Conservation (phyloP, 108 stramenopile species). For the Aurantiochytrium sp. region DNA sequence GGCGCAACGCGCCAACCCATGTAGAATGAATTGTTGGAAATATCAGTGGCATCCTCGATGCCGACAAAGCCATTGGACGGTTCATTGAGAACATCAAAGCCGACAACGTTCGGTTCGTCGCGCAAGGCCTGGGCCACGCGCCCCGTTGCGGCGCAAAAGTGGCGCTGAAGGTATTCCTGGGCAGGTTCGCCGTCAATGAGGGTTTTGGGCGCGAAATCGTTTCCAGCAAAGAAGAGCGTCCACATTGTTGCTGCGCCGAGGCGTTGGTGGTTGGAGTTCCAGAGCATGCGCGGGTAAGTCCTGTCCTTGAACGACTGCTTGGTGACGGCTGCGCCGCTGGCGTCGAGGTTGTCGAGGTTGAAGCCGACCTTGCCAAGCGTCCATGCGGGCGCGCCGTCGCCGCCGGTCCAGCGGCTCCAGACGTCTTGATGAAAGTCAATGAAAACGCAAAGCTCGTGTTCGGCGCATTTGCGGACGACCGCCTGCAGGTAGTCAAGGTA, state of each 20-base stretch:
- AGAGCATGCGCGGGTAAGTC: background rate
- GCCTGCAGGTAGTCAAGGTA: conserved; percentile 30
- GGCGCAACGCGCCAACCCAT: conserved; percentile 10
- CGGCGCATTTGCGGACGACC: conserved; percentile 16
- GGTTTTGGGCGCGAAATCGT: conserved; percentile 21
- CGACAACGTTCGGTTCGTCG: conserved; percentile 12
- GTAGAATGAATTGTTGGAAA: background rate
- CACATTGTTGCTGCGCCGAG: conserved; percentile 7
- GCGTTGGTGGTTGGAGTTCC: background rate
- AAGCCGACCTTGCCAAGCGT: conserved; percentile 38
- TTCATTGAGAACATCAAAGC: conserved; percentile 23
- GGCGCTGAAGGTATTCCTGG: background rate
- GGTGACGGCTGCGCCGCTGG: conserved; percentile 28
- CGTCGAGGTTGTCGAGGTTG: conserved; percentile 27
- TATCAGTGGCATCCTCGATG: background rate
- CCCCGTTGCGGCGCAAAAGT: background rate
- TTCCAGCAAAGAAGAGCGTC: conserved; percentile 20
- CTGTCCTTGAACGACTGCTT: background rate
- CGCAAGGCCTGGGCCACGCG: background rate
- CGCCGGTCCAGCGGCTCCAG: conserved; percentile 47
- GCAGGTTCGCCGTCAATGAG: background rate
- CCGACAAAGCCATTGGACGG: conserved; percentile 14
- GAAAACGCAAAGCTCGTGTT: conserved; percentile 29
- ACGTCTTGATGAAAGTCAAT: conserved; percentile 49
- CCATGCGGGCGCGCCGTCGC: conserved; percentile 46